Evolutionary conservation across 192 early-diverging fungal species (phyloP), one percentile per base, ranked within the genome.

Genomic region (Dissophora globulifera): DNA sequence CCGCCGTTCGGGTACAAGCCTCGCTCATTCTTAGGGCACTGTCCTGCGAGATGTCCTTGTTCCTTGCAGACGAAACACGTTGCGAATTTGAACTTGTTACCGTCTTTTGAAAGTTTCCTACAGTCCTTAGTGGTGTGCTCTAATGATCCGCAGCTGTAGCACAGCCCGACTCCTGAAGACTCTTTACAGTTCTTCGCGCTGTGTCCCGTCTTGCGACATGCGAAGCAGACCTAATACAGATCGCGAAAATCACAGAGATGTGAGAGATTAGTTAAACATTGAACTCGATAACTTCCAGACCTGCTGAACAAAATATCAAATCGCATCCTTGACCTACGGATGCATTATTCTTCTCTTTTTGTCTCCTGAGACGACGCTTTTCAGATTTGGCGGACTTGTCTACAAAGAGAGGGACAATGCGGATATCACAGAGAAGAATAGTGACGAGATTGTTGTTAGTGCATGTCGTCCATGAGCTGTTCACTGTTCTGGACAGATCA

Each of bases 1-100:
- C 96, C 96, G 31, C 95, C 95, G 45, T 96, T 93, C 0, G 93
- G 93, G 61, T 96, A 96, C 50, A 97, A 47, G 5, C 95, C 95
- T 65, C 87, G 86, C 20, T 93, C 93, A 83, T 97, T 97, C 79
- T 94, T 82, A n/a, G 88, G 86, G 69, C 96, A 98, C 40, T 83
- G 72, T 29, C 88, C 83, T 50, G 94, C 84, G 49, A 98, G 66
- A 72, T 98, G 96, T 0, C 96, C 96, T 33, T 82, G 79, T 46
- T 80, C 83, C 40, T 92, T 88, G 83, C 96, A 98, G 46, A 97
- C 86, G 82, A 93, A 96, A 62, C 96, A 98, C 22, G 82, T 87
- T 8, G 95, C 93, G 84, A 85, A 97, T 7, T 91, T 89, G 51
- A 91, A 89, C 42, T 79, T 69, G 55, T 85, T 78, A 67, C 63